Percentiles rank a stretch among this genome's conserved stretches.
These are phyloP conservation scores for Acarospora socialis DNA, from an alignment of 2,329 filamentous ascomycete species.

Conservation along the genomic window DNA sequence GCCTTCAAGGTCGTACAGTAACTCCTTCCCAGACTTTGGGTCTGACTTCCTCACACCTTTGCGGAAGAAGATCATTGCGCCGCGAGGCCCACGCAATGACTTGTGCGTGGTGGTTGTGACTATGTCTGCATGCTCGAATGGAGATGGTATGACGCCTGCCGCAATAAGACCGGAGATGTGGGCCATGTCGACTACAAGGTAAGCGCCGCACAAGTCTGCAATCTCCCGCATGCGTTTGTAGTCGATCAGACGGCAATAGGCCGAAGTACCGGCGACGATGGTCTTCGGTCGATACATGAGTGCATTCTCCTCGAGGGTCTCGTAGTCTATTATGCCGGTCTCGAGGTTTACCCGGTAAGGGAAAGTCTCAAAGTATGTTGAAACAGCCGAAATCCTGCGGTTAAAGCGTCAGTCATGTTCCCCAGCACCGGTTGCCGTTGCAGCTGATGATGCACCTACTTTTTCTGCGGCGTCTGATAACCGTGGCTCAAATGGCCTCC, in stretches of 20 bases:
- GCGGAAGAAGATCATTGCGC: constrained; percentile 99
- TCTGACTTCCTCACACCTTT: constrained; percentile 87
- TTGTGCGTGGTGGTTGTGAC: constrained; percentile 99
- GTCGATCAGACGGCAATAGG: constrained; percentile 96
- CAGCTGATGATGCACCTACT: too few relatives aligned
- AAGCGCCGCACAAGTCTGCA: constrained; percentile 82
- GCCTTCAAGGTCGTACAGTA: constrained; percentile 81
- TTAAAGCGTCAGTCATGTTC: not conserved
- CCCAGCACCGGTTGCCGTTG: not conserved
- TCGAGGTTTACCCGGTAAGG: constrained; percentile 82
- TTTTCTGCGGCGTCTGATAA: constrained; percentile 90
- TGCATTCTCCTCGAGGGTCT: constrained; percentile 78
- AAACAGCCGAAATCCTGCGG: constrained; percentile 69
- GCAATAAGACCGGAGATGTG: constrained; percentile 96
- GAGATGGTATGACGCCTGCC: constrained; percentile 81
- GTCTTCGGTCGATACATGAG: constrained; percentile 90
- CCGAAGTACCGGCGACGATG: constrained; percentile 89
- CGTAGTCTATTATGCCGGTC: constrained; percentile 96
- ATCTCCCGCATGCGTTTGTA: constrained; percentile 94
- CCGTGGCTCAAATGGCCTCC: constrained; percentile 92
- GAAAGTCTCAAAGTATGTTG: constrained; percentile 98
- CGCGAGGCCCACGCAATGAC: constrained; percentile 89
- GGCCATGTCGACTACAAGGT: constrained; percentile 94
- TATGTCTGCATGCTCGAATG: constrained; percentile 84
- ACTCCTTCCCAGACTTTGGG: constrained; percentile 80